Percentiles rank a stretch among this genome's conserved stretches.
These are phyloP conservation scores for Diaporthe citrichinensis DNA, from an alignment of 2,329 filamentous ascomycete genomes.

Conservation along the genomic window DNA sequence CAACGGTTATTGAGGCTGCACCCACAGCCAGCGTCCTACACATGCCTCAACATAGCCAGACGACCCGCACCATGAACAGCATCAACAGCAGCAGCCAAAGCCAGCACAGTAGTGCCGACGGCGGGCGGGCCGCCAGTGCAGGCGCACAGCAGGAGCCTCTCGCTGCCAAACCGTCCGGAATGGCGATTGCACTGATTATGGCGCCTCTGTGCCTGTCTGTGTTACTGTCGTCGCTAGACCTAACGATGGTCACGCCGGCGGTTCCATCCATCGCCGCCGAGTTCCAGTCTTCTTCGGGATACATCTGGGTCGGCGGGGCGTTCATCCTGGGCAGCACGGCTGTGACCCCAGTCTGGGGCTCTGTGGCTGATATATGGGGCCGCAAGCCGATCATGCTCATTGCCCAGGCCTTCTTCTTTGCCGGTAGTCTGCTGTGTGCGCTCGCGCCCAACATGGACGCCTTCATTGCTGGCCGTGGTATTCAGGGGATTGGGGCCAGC, in stretches of 20 bases:
- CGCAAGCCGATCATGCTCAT: constrained; percentile 68
- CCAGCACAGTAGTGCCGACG: background rate
- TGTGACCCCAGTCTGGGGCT: constrained; percentile 79
- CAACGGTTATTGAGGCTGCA: background rate
- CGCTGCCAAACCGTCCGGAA: background rate
- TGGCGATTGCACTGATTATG: constrained; percentile 4
- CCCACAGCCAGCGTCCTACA: background rate
- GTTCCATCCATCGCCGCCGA: constrained; percentile 75
- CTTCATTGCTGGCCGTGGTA: constrained; percentile 67
- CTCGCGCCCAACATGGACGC: constrained; percentile 64
- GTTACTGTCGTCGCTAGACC: constrained; percentile 69
- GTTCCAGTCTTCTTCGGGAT: constrained; percentile 77
- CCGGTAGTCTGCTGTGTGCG: constrained; percentile 68
- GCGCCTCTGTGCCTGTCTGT: constrained; percentile 45
- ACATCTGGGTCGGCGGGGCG: constrained; percentile 83
- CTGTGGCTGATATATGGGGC: constrained; percentile 71
- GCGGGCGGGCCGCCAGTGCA: too few species aligned
- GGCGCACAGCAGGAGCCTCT: background rate
- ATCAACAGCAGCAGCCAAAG: background rate
- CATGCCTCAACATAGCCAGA: background rate
- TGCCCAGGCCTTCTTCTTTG: constrained; percentile 67
- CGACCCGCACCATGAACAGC: background rate
- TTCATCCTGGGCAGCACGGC: constrained; percentile 80
- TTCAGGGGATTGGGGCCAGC: constrained; percentile 71
- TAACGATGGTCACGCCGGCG: constrained; percentile 76